These are phyloP conservation scores for Elasticomyces elasticus DNA, from an alignment of 495 filamentous ascomycete genomes.

Conservation along the genomic window DNA sequence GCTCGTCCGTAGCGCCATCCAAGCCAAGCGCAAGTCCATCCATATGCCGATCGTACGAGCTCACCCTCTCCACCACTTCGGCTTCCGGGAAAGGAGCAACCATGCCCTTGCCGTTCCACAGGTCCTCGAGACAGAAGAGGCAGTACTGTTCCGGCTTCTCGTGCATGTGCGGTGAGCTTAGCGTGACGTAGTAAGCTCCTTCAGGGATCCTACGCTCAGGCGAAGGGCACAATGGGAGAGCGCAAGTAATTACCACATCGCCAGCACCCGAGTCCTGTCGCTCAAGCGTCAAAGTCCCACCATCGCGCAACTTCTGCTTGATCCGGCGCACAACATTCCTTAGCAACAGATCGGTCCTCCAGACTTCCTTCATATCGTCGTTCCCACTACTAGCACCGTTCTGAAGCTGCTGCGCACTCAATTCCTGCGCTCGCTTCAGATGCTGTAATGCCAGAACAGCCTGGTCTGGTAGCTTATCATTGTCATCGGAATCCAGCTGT, in stretches of 20 bases:
- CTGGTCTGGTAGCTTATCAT: not conserved
- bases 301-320: not conserved
- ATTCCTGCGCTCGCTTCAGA: not conserved
- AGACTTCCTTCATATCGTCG: not conserved
- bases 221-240: not conserved
- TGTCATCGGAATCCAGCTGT: not conserved
- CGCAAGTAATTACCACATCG: not conserved
- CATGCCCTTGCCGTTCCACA: constrained; percentile 10
- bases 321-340: constrained; percentile 1
- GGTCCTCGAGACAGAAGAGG: constrained; percentile 5
- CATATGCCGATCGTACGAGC: not conserved
- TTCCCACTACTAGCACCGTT: not conserved
- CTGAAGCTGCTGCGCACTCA: not conserved
- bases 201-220: not conserved
- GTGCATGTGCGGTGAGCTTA: not conserved
- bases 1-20: no score
- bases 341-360: not conserved
- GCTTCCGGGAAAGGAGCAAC: not conserved
- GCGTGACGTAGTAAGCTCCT: constrained; percentile 2
- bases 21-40: not conserved
- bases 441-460: not conserved
- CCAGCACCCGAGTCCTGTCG: not conserved
- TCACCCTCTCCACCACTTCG: not conserved
- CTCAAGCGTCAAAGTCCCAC: constrained; percentile 1
- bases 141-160: not conserved